Evolutionary conservation across 805 yeast genomes (phyloP).

Genomic region (Yamadazyma nakazawae): DNA sequence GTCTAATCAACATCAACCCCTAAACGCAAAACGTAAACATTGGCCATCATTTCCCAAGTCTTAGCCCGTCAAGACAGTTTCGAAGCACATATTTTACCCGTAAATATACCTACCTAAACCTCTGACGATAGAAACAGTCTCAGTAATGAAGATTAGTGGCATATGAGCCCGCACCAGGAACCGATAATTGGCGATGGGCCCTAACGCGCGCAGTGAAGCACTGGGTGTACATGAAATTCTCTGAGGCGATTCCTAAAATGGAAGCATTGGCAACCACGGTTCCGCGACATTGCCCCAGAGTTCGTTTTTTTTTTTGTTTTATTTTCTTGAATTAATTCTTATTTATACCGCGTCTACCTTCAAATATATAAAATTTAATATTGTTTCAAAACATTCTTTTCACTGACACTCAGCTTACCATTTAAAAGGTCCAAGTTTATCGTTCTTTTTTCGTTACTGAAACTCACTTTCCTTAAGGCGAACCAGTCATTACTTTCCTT

Average conservation of each 20-base stretch:
- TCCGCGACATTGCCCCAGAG: not conserved
- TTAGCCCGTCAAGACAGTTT: too few species aligned
- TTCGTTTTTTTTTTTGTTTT: not conserved
- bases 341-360: slow-evolving; percentile 3
- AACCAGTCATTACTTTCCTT: not conserved
- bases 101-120: too few species aligned
- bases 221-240: not conserved
- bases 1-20: too few species aligned
- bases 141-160: too few species aligned
- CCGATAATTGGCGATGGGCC: slow-evolving; percentile 2
- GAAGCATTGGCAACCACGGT: not conserved
- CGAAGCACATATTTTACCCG: too few species aligned
- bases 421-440: slow-evolving; percentile 1
- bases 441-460: not conserved
- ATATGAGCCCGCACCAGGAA: not conserved
- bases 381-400: slow-evolving; percentile 5
- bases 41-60: too few species aligned
- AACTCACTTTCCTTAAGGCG: not conserved
- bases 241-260: not conserved
- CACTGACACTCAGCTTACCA: not conserved
- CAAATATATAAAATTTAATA: not conserved
- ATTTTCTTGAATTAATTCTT: not conserved
- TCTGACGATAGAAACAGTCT: too few species aligned
- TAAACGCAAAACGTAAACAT: too few species aligned
- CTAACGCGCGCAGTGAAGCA: too few species aligned